Conservation (phyloP, 1,284 basidiomycete genomes). For the Austroboletus sp. region DNA sequence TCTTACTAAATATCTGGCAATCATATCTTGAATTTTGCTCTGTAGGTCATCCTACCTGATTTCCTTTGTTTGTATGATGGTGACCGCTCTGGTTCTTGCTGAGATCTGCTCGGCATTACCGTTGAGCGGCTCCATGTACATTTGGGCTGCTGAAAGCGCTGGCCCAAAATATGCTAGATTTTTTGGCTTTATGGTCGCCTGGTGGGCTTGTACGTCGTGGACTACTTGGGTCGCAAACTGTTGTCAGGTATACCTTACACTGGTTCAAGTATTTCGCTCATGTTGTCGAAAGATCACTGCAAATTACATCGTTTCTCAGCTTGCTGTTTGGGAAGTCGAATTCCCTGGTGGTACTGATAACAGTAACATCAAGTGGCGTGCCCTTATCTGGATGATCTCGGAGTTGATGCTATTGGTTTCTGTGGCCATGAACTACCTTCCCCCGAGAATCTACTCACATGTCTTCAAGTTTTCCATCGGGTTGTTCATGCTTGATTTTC, state of each 20-base stretch:
- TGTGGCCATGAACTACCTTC: slow-evolving; percentile 76
- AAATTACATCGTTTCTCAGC: slow-evolving; percentile 76
- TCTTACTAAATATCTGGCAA: background rate
- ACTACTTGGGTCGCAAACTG: slow-evolving; percentile 82
- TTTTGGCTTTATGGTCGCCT: slow-evolving; percentile 80
- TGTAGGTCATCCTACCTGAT: slow-evolving; percentile 72
- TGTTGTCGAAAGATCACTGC: slow-evolving; percentile 56
- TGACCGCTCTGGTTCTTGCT: slow-evolving; percentile 77
- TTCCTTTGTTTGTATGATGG: slow-evolving; percentile 75
- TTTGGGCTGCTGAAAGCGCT: slow-evolving; percentile 85
- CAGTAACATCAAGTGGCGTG: slow-evolving; percentile 74
- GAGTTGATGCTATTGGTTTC: slow-evolving; percentile 63
- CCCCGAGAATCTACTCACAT: slow-evolving; percentile 62
- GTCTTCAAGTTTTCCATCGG: slow-evolving; percentile 69
- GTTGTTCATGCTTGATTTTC: slow-evolving; percentile 75
- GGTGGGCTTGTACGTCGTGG: slow-evolving; percentile 87
- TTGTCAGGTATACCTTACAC: slow-evolving; percentile 52
- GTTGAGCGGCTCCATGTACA: slow-evolving; percentile 81
- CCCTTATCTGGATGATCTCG: slow-evolving; percentile 73
- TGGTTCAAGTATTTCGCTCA: background rate
- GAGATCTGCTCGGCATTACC: slow-evolving; percentile 83
- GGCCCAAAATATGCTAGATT: slow-evolving; percentile 77
- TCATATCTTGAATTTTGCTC: slow-evolving; percentile 1
- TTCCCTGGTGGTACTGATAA: slow-evolving; percentile 70
- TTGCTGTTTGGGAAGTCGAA: slow-evolving; percentile 69